Conservation (phyloP, 331 rosid genomes). For the Pyracantha coccinea region DNA sequence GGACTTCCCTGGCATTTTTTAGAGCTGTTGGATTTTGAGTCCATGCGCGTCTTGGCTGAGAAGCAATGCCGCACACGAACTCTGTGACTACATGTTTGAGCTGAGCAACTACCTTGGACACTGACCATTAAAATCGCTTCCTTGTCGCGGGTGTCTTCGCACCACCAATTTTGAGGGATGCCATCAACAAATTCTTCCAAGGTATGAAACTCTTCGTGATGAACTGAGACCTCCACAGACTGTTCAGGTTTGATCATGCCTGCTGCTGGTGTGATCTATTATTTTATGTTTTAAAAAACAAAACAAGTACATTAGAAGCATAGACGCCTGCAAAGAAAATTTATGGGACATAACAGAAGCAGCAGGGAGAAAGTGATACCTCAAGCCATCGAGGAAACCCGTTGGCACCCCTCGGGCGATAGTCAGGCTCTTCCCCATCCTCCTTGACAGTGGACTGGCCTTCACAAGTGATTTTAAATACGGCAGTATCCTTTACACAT, state of each 20-base stretch:
- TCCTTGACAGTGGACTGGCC: slow-evolving; percentile 60
- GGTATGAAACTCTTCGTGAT: slow-evolving; percentile 58
- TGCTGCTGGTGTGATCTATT: slow-evolving; percentile 72
- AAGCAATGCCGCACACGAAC: slow-evolving; percentile 61
- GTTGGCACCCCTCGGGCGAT: slow-evolving; percentile 59
- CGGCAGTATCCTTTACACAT: slow-evolving; percentile 49
- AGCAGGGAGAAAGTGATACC: slow-evolving; percentile 34
- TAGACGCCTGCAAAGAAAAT: background rate
- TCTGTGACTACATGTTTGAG: slow-evolving; percentile 29
- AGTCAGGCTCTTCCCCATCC: slow-evolving; percentile 44
- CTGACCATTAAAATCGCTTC: slow-evolving; percentile 58
- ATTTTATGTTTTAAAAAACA: background rate
- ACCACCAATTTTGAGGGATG: slow-evolving; percentile 74
- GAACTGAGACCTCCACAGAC: slow-evolving; percentile 54
- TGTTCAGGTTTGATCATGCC: slow-evolving; percentile 80
- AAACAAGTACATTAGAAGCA: background rate
- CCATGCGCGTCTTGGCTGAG: slow-evolving; percentile 45
- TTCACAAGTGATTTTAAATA: slow-evolving; percentile 61
- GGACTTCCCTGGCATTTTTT: slow-evolving; percentile 46
- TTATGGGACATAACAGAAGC: background rate
- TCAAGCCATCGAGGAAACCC: slow-evolving; percentile 99
- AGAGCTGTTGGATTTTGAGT: slow-evolving; percentile 45
- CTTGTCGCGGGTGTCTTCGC: slow-evolving; percentile 78
- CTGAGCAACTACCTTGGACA: slow-evolving; percentile 63
- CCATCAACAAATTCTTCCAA: slow-evolving; percentile 67